Evolutionary conservation across 345 rosid genomes (phyloP), one percentile per base, ranked within the genome.

Genomic region (Zanthoxylum bungeanum): DNA sequence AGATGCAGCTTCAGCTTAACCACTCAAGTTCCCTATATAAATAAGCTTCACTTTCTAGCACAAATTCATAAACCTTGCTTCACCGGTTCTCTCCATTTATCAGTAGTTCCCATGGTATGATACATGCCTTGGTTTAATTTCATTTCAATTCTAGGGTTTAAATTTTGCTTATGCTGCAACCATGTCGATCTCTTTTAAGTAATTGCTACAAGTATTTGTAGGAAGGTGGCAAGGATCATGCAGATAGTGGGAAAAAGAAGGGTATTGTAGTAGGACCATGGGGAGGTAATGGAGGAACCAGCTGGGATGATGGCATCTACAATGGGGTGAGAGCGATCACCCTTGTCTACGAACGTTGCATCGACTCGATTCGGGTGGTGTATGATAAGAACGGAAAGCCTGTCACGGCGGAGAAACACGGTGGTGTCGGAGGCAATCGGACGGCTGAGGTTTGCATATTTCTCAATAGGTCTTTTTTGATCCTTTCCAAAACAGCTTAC

Each of bases 231-330:
- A 75, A 75, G 47, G 77, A 76, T 37, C 73, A 63, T 34, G 24
- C 66, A n/a, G n/a, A n/a, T n/a, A 68, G 63, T 7, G 70, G 64
- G 50, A 82, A 74, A 69, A 83, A 76, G 66, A 77, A 56, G 74
- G 75, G 74, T 60, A 71, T 82, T 51, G 67, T 79, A 24, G 83
- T 85, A 5, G 97, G 93, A 68, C 88, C 90, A 19, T 88, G 97
- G 96, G 97, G 97, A 75, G 97, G 96, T 72, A 80, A 85, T 53
- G 98, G 91, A 34, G 98, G 97, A 56, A 53, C 59, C 9, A 58
- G 31, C 68, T 91, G 97, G 96, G 91, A 93, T 36, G 96, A 93
- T 53, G 97, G 95, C 40, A 73, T 71, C 40, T 76, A 86, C 74
- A 40, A 80, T 70, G 93, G 97, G 50, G 86, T 91, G 60, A 85